Evolutionary conservation across 2,329 filamentous ascomycete species (phyloP).

Genomic region (Knufia petricola): DNA sequence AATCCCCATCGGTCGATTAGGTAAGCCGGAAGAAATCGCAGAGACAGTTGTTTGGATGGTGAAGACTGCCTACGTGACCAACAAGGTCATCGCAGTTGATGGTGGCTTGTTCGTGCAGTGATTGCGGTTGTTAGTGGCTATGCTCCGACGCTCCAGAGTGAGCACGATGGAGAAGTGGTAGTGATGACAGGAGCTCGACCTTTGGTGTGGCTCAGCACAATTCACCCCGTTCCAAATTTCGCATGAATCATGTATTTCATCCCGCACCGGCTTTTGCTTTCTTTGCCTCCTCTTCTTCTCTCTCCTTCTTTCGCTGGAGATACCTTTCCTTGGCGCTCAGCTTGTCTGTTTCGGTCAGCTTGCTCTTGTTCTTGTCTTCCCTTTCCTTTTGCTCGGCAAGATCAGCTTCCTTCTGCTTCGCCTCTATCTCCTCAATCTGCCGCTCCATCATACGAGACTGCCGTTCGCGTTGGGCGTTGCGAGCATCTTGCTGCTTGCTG

Average conservation of each 20-base stretch:
- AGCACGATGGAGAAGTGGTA: too few species aligned
- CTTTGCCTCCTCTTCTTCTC: slow-evolving; percentile 29
- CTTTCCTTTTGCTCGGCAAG: slow-evolving; percentile 44
- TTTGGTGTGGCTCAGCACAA: too few species aligned
- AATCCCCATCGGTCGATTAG: slow-evolving; percentile 37
- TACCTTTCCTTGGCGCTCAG: slow-evolving; percentile 53
- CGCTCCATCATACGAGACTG: slow-evolving; percentile 52
- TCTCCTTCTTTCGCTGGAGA: slow-evolving; percentile 49
- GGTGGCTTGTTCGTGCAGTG: slow-evolving; percentile 31
- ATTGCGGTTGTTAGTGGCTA: too few species aligned
- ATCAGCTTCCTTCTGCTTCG: slow-evolving; percentile 49
- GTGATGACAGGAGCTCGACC: too few species aligned
- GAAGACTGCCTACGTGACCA: slow-evolving; percentile 38
- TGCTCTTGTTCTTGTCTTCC: slow-evolving; percentile 48
- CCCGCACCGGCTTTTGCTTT: slow-evolving; percentile 5
- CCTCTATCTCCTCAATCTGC: slow-evolving; percentile 48
- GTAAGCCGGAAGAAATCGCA: slow-evolving; percentile 38
- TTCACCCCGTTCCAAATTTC: too few species aligned
- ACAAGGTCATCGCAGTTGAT: slow-evolving; percentile 36
- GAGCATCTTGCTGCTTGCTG: slow-evolving; percentile 29
- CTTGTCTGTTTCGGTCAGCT: slow-evolving; percentile 49
- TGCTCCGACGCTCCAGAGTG: too few species aligned
- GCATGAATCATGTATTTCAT: too few species aligned
- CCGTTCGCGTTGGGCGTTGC: slow-evolving; percentile 40
- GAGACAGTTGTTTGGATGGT: slow-evolving; percentile 41